Evolutionary conservation across 2,329 filamentous ascomycete species (phyloP).

Genomic region (Verticillium albo-atrum): DNA sequence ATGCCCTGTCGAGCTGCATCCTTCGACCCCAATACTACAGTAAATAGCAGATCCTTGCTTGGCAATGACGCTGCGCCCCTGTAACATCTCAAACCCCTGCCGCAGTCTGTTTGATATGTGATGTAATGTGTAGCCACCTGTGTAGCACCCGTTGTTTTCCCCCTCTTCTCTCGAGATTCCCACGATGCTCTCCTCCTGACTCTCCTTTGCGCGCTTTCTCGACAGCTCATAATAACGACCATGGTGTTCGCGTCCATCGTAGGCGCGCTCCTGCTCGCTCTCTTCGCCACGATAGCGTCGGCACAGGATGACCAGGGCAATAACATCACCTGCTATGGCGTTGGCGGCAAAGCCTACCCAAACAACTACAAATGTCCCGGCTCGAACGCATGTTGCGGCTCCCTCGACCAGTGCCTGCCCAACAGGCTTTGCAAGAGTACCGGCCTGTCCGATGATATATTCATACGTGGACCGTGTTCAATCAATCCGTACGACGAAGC

Average conservation of each 20-base stretch:
- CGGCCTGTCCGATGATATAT: background rate
- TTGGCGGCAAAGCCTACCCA: background rate
- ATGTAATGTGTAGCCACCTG: no score
- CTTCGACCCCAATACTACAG: no score
- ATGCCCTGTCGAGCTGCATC: no score
- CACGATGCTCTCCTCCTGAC: no score
- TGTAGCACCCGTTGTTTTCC: background rate
- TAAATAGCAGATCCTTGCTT: no score
- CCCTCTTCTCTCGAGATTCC: background rate
- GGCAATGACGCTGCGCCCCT: no score
- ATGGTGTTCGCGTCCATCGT: background rate
- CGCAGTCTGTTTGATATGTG: no score
- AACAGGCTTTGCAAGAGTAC: background rate
- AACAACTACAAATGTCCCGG: background rate
- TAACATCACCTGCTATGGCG: constrained; percentile 1
- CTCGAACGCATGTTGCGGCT: background rate
- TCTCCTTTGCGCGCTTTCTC: background rate
- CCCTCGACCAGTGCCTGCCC: background rate
- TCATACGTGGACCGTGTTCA: background rate
- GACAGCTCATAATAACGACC: no score
- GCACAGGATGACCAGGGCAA: background rate
- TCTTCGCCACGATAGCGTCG: background rate
- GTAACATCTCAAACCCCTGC: no score
- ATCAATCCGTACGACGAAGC: background rate
- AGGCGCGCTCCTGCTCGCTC: background rate